phyloP scores from a whole-genome alignment of 306 rosid species.

The Begonia masoniana region DNA sequence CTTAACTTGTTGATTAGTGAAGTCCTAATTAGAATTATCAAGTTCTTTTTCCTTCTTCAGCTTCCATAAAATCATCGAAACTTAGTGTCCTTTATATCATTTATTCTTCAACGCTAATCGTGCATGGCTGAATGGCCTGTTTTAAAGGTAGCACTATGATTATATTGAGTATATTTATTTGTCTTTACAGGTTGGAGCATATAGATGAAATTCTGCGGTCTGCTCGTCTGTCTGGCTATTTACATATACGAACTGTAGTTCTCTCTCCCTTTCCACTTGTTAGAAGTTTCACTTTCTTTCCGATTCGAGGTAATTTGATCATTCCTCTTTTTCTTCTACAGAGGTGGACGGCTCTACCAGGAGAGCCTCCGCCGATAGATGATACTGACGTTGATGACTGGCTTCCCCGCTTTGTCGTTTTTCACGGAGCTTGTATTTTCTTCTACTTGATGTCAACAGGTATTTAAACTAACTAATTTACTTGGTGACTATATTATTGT shows the following conservation, averaged over 20 bases:
- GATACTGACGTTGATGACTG: constrained; percentile 71
- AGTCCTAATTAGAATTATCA: too few relatives aligned
- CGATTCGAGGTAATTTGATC: constrained; percentile 1
- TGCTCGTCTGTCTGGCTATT: constrained; percentile 69
- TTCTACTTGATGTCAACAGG: constrained; percentile 64
- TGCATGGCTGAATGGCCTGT: too few relatives aligned
- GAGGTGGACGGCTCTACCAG: constrained; percentile 82
- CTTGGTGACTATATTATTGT: too few relatives aligned
- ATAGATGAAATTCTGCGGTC: constrained; percentile 69
- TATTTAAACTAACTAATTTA: constrained; percentile 7
- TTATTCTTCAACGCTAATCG: too few relatives aligned
- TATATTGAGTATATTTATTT: too few relatives aligned
- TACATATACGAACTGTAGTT: constrained; percentile 64
- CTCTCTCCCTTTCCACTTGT: constrained; percentile 7
- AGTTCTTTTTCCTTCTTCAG: too few relatives aligned
- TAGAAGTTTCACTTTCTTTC: constrained; percentile 7
- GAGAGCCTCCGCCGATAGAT: constrained; percentile 78
- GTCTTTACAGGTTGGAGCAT: constrained; percentile 56
- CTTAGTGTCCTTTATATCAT: too few relatives aligned
- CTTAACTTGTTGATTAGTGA: too few relatives aligned
- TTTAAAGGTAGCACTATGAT: too few relatives aligned
- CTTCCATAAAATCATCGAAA: too few relatives aligned
- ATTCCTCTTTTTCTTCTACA: constrained; percentile 9
- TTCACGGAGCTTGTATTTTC: constrained; percentile 63
- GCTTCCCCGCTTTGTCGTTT: constrained; percentile 86